These are phyloP conservation scores for Epichloe elymi DNA, from an alignment of 2,329 filamentous ascomycete species.

Conservation along the genomic window DNA sequence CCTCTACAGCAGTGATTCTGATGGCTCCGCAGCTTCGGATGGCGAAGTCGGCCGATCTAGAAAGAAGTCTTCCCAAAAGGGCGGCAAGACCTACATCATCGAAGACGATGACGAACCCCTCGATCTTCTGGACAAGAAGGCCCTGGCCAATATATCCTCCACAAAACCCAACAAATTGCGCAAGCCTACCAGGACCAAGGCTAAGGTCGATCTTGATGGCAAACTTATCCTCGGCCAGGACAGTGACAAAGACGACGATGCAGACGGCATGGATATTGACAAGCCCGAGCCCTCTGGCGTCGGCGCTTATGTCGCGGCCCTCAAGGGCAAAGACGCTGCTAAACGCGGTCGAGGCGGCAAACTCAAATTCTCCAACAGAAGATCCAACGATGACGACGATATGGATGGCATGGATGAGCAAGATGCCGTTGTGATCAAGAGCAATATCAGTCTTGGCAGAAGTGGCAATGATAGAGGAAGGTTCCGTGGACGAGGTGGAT, in stretches of 20 bases:
- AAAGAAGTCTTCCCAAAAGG: constrained; percentile 39
- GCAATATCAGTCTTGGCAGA: constrained; percentile 28
- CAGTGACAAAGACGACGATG: constrained; percentile 31
- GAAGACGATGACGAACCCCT: constrained; percentile 92
- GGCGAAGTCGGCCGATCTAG: constrained; percentile 35
- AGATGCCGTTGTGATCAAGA: constrained; percentile 39
- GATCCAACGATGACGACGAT: constrained; percentile 32
- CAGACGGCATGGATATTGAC: constrained; percentile 52
- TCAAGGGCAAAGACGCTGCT: constrained; percentile 53
- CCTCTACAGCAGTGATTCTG: constrained; percentile 71
- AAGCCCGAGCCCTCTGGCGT: constrained; percentile 48
- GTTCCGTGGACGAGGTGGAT: constrained; percentile 17
- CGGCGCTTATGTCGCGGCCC: constrained; percentile 55
- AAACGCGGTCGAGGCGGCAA: constrained; percentile 52
- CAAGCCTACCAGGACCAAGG: constrained; percentile 44
- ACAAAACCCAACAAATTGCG: constrained; percentile 63
- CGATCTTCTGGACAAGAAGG: constrained; percentile 79
- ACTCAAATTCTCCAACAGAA: constrained; percentile 59
- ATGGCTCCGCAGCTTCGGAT: constrained; percentile 37
- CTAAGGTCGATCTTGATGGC: constrained; percentile 61
- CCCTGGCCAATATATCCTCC: constrained; percentile 83
- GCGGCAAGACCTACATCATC: constrained; percentile 69
- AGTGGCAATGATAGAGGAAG: constrained; percentile 14
- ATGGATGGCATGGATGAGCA: constrained; percentile 41
- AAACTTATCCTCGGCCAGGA: constrained; percentile 63